phyloP scores from a whole-genome alignment of 2,329 filamentous ascomycete species.

The Fusarium sp. region DNA sequence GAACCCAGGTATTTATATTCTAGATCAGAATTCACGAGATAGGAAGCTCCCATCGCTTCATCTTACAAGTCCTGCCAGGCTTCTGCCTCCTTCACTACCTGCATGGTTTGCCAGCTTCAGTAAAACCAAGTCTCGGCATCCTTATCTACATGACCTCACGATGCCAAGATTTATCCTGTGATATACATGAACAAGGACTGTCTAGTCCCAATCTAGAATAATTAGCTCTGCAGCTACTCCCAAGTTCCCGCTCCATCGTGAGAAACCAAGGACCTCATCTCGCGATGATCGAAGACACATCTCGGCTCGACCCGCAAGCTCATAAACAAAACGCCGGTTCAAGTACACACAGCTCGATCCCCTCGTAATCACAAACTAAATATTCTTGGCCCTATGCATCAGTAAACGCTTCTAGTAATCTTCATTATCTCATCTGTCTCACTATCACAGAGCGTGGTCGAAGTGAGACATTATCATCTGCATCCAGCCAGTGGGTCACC shows the following conservation, averaged over 20 bases:
- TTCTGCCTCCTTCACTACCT: rapidly evolving
- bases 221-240: not conserved
- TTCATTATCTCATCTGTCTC: not conserved
- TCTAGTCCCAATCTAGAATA: rapidly evolving
- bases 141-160: not conserved
- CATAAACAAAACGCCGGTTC: not conserved
- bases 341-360: not conserved
- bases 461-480: not conserved
- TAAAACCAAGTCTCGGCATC: not conserved
- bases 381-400: not conserved
- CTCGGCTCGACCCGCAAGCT: not conserved
- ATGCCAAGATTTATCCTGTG: not conserved
- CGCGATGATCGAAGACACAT: not conserved
- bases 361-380: not conserved
- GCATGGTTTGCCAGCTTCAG: rapidly evolving
- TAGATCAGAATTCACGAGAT: rapidly evolving
- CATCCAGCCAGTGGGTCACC: slow-evolving; percentile 12
- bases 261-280: not conserved
- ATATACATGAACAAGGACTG: rapidly evolving
- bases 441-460: not conserved
- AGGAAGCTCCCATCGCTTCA: not conserved
- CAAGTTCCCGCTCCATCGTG: not conserved
- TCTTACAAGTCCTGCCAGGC: rapidly evolving
- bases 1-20: rapidly evolving
- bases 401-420: not conserved